Percentiles rank a stretch among this genome's conserved stretches.
Conservation (phyloP, 805 yeast species). For the Isabelozyma heimii region DNA sequence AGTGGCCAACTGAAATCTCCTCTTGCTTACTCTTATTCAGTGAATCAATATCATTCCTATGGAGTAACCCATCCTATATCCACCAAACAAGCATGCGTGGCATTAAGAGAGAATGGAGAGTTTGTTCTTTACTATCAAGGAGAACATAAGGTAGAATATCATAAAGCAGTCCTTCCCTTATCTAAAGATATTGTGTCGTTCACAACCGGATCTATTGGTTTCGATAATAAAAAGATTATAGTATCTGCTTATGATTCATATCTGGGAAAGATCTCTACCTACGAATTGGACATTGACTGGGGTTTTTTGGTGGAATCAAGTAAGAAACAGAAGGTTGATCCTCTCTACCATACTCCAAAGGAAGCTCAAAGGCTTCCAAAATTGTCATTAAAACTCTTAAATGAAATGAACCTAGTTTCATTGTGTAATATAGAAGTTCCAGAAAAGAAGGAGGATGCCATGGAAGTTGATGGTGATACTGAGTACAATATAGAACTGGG, state of each 20-base stretch:
- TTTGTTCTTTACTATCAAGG: conserved; percentile 62
- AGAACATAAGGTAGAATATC: conserved; percentile 58
- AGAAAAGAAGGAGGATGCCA: conserved; percentile 11
- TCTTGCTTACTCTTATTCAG: conserved; percentile 48
- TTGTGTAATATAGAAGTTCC: conserved; percentile 10
- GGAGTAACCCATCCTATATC: conserved; percentile 68
- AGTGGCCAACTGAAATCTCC: conserved; percentile 7
- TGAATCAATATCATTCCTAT: conserved; percentile 55
- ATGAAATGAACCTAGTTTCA: conserved; percentile 25
- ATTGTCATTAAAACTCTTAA: conserved; percentile 29
- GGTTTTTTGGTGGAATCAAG: conserved; percentile 50
- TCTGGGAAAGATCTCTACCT: conserved; percentile 38
- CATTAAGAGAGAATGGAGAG: conserved; percentile 61
- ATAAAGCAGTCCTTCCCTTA: conserved; percentile 29
- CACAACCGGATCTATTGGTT: conserved; percentile 52
- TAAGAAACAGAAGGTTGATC: conserved; percentile 42
- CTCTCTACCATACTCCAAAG: conserved; percentile 50
- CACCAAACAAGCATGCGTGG: conserved; percentile 69
- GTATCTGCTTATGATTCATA: conserved; percentile 40
- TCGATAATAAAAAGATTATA: conserved; percentile 45
- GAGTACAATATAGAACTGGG: conserved; percentile 4
- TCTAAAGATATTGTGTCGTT: conserved; percentile 20
- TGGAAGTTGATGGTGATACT: conserved; percentile 12
- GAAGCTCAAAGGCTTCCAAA: conserved; percentile 41
- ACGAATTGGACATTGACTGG: conserved; percentile 51